phyloP scores from a whole-genome alignment of 2,329 filamentous ascomycete genomes.

The Periconia sp. region DNA sequence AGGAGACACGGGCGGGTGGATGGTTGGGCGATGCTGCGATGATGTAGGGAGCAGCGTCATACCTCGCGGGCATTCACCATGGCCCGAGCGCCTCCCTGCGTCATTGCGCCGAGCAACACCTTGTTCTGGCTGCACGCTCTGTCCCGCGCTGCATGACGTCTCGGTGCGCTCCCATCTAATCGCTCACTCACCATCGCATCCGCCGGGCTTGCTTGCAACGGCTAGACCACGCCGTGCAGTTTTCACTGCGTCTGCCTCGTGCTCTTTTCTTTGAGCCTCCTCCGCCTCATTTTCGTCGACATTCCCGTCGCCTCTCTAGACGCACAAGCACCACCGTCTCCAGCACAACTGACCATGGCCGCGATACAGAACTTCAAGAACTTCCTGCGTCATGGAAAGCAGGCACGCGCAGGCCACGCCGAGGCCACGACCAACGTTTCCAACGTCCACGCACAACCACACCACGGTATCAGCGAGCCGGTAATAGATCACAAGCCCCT shows the following conservation, averaged over 20 bases:
- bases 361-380: conserved; percentile 96
- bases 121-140: conserved; percentile 31
- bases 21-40: conserved; percentile 23
- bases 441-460: conserved; percentile 67
- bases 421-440: conserved; percentile 69
- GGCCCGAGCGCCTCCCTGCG: conserved; percentile 21
- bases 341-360: conserved; percentile 57
- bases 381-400: conserved; percentile 97
- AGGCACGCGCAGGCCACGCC: conserved; percentile 74
- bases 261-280: conserved; percentile 19
- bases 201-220: too few species aligned
- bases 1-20: conserved; percentile 3
- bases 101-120: conserved; percentile 20
- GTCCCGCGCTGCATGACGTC: not conserved
- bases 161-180: not conserved
- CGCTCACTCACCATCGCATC: conserved; percentile 10
- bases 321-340: conserved; percentile 17
- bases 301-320: conserved; percentile 7
- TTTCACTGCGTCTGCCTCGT: conserved; percentile 3
- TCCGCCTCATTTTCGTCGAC: conserved; percentile 26
- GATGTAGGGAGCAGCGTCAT: conserved; percentile 33
- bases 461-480: conserved; percentile 64
- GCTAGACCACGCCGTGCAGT: too few species aligned
- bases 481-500: conserved; percentile 62
- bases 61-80: conserved; percentile 21